Conservation (phyloP, 805 yeast genomes). For the Kluyveromyces wickerhamii region DNA sequence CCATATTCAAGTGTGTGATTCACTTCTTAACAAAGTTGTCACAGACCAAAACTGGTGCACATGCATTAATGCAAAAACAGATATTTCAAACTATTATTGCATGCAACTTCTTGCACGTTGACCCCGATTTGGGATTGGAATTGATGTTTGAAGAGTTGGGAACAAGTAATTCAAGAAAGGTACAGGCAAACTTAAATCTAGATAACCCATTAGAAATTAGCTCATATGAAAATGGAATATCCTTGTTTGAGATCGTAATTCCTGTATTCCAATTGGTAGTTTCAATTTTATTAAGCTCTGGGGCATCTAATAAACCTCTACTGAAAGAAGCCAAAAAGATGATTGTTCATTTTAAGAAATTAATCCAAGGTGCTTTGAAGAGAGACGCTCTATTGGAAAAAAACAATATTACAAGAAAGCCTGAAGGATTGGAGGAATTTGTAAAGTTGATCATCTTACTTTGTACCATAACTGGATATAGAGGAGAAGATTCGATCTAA, state of each 20-base stretch:
- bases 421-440: slow-evolving; percentile 40
- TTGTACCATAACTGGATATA: slow-evolving; percentile 41
- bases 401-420: slow-evolving; percentile 20
- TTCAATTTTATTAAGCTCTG: slow-evolving; percentile 64
- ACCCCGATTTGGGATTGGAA: slow-evolving; percentile 72
- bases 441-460: slow-evolving; percentile 48
- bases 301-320: slow-evolving; percentile 61
- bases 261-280: slow-evolving; percentile 68
- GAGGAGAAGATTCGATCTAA: slow-evolving; percentile 26
- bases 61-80: slow-evolving; percentile 64
- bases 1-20: slow-evolving; percentile 65
- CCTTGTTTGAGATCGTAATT: slow-evolving; percentile 58
- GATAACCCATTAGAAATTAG: slow-evolving; percentile 41
- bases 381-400: slow-evolving; percentile 38
- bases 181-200: slow-evolving; percentile 40
- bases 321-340: slow-evolving; percentile 45
- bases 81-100: slow-evolving; percentile 54
- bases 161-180: slow-evolving; percentile 25
- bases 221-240: slow-evolving; percentile 31
- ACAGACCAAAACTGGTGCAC: slow-evolving; percentile 70
- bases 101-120: slow-evolving; percentile 51
- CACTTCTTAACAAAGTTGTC: slow-evolving; percentile 68
- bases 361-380: slow-evolving; percentile 56
- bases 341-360: slow-evolving; percentile 42
- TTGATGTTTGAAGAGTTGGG: slow-evolving; percentile 36